These are phyloP conservation scores for Fusarium nematophilum DNA, from an alignment of 2,329 filamentous ascomycete species.

Conservation along the genomic window DNA sequence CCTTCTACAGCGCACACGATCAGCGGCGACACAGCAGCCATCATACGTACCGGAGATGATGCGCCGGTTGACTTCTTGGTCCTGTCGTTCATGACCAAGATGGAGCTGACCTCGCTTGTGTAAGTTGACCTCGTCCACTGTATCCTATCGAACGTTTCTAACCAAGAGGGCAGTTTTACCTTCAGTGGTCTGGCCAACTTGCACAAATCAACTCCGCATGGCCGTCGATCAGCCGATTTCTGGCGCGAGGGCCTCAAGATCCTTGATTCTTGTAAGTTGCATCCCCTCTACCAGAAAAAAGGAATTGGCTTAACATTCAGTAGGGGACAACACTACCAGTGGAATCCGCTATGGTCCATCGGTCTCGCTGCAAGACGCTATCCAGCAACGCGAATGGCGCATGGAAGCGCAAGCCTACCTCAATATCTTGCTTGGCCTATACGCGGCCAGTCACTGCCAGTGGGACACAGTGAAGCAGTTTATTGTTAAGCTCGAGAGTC, in stretches of 20 bases:
- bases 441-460: constrained; percentile 76
- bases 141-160: constrained; percentile 9
- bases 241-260: constrained; percentile 58
- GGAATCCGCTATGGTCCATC: constrained; percentile 54
- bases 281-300: neutral
- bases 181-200: constrained; percentile 63
- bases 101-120: constrained; percentile 67
- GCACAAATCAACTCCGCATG: constrained; percentile 51
- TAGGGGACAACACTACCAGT: constrained; percentile 51
- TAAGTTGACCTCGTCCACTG: constrained; percentile 51
- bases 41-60: constrained; percentile 62
- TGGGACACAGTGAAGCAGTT: constrained; percentile 73
- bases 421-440: constrained; percentile 76
- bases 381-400: constrained; percentile 72
- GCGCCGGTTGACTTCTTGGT: constrained; percentile 65
- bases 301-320: constrained; percentile 15
- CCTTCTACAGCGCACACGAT: constrained; percentile 61
- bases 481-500: constrained; percentile 63
- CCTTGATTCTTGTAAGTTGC: constrained; percentile 58
- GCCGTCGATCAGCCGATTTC: constrained; percentile 51
- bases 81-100: constrained; percentile 70
- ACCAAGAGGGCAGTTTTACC: constrained; percentile 59
- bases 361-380: constrained; percentile 67
- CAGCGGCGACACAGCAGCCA: constrained; percentile 66
- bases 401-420: constrained; percentile 75